Conservation (phyloP, 768 basidiomycete genomes). For the Coprinopsis strossmayeri region DNA sequence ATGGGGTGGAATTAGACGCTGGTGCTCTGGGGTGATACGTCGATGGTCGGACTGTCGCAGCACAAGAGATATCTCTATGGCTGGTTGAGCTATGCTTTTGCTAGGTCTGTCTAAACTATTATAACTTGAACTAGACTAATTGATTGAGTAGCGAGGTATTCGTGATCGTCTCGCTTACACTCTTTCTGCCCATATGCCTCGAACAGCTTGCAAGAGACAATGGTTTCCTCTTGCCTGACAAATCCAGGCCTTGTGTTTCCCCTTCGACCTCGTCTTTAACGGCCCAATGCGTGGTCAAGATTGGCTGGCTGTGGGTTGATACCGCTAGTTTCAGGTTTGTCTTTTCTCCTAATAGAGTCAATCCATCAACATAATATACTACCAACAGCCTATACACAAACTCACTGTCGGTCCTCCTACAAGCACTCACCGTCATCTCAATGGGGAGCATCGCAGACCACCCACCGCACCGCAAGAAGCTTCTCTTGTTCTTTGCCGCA, state of each 20-base stretch:
- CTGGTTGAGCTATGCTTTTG: conserved; percentile 84
- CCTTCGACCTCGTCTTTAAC: conserved; percentile 15
- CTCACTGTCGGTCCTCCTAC: conserved; percentile 81
- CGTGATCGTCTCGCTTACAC: conserved; percentile 71
- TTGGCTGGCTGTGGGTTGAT: conserved; percentile 85
- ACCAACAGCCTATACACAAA: conserved; percentile 71
- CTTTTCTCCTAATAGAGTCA: background rate
- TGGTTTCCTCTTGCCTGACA: conserved; percentile 70
- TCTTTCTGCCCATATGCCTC: conserved; percentile 78
- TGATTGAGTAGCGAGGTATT: conserved; percentile 58
- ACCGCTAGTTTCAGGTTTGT: conserved; percentile 85
- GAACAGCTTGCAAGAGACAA: conserved; percentile 90
- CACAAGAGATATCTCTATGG: conserved; percentile 51
- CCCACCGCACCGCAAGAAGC: conserved; percentile 68
- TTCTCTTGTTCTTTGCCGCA: conserved; percentile 71
- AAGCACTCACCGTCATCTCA: conserved; percentile 92
- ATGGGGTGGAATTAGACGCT: background rate
- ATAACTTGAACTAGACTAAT: background rate
- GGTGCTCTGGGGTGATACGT: too few relatives aligned
- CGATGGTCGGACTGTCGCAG: too few relatives aligned
- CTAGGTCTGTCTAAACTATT: conserved; percentile 43
- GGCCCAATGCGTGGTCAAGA: conserved; percentile 68
- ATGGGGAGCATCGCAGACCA: conserved; percentile 90
- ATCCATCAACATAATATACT: background rate
- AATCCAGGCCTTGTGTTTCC: conserved; percentile 48